phyloP scores from a whole-genome alignment of 768 basidiomycete species.

The Panaeolus papilionaceus region DNA sequence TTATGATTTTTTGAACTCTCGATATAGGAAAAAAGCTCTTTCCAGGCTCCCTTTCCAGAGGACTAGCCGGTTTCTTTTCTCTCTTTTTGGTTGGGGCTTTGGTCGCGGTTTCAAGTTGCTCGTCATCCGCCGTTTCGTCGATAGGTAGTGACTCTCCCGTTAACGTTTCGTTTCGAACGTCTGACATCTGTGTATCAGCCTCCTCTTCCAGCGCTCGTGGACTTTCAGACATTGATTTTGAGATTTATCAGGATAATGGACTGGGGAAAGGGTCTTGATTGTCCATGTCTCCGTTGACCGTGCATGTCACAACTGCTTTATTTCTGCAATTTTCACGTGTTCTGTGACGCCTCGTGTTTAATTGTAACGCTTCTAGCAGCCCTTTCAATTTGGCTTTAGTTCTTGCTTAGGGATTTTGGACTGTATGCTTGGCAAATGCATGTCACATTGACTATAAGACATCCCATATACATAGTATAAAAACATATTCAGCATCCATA shows the following conservation, averaged over 20 bases:
- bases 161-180: conserved; percentile 1
- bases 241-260: no score
- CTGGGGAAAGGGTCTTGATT: not conserved
- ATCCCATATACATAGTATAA: no score
- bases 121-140: not conserved
- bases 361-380: not conserved
- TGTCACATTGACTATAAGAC: no score
- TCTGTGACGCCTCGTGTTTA: conserved; percentile 7
- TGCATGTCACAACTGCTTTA: conserved; percentile 11
- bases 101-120: not conserved
- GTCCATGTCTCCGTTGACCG: not conserved
- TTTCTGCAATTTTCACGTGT: not conserved
- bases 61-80: conserved; percentile 34
- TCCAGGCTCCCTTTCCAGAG: conserved; percentile 49
- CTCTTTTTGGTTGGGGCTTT: conserved; percentile 28
- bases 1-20: conserved; percentile 84
- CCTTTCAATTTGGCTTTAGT: no score
- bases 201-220: not conserved
- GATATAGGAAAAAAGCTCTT: conserved; percentile 79
- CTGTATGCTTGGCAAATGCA: no score
- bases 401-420: no score
- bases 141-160: not conserved
- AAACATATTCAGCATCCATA: no score
- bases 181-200: not conserved
- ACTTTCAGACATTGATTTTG: not conserved